Evolutionary conservation across 768 basidiomycete species (phyloP), one percentile per base, ranked within the genome.

Genomic region (Solioccasus polychromus): DNA sequence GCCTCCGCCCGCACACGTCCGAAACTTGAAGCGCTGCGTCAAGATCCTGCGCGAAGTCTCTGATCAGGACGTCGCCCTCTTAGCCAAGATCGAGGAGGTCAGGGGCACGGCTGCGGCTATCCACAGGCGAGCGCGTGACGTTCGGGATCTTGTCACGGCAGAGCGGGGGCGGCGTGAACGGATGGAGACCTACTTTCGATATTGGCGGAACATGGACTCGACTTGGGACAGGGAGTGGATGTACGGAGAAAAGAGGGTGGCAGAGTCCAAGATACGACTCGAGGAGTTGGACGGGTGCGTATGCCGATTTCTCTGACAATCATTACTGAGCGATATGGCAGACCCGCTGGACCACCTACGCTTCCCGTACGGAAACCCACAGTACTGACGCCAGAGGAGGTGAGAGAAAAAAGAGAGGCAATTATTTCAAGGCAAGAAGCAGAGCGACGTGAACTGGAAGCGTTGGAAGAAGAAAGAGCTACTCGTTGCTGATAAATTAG

Each of bases 151-250:
- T 8, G 51, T 53, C 1, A 53, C 53, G 37, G 59, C 53, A 0
- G 61, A 65, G 42, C 45, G 12, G 22, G 61, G 51, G 12, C 50
- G 63, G 12, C 46, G 60, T 39, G 55, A 56, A 32, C 48, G 65
- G 12, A 57, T 67, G 53, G 56, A 65, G 14, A 24, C 48, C 11
- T 66, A 54, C 23, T 67, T 59, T 26, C 26, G n/a, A n/a, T n/a
- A n/a, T n/a, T 67, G 66, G 61, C 52, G 51, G 22, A 47, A 68
- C 23, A 54, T 50, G 5, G 48, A 53, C 9, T 51, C 54, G 3
- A 39, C 5, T 4, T 64, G 66, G 61, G 51, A 57, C 34, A 54
- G 52, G 11, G 11, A 11, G 11, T 26, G 26, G 26, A 11, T 26
- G 11, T 26, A 26, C 26, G 26, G 26, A 24, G 49, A 53, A 25